A percentile compares a stretch with the other conserved stretches of the same genome.
phyloP scores from a whole-genome alignment of 2,329 filamentous ascomycete genomes.

The Chaetomiaceae sp. region DNA sequence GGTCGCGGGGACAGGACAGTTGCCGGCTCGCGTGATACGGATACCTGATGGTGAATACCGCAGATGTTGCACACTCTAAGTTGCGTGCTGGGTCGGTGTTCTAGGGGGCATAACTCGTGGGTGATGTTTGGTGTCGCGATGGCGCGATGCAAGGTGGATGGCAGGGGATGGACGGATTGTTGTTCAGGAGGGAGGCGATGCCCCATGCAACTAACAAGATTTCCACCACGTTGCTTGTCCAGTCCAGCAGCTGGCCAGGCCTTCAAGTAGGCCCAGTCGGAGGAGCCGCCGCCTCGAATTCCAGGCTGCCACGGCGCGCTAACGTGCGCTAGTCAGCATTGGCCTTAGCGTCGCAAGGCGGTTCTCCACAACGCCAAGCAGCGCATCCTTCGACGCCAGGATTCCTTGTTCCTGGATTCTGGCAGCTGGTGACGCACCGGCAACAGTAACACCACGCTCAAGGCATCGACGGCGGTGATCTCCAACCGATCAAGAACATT shows the following conservation, averaged over 20 bases:
- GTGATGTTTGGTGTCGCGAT: constrained; percentile 6
- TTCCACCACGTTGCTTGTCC: constrained; percentile 15
- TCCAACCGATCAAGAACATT: too few species aligned
- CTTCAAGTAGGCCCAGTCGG: too few species aligned
- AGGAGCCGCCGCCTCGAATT: constrained; percentile 19
- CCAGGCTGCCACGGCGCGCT: constrained; percentile 4
- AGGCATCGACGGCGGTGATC: too few species aligned
- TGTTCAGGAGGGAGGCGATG: constrained; percentile 23
- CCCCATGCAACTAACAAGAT: constrained; percentile 12
- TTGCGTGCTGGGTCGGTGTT: constrained; percentile 2
- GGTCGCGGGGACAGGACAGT: constrained; percentile 6
- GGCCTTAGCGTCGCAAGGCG: too few species aligned
- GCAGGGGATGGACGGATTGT: constrained; percentile 7
- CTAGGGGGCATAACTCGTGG: constrained; percentile 13
- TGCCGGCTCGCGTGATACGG: constrained; percentile 17
- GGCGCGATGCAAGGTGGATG: background rate
- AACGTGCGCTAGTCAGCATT: too few species aligned
- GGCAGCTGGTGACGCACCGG: too few species aligned
- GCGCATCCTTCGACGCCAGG: background rate
- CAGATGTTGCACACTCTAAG: constrained; percentile 16
- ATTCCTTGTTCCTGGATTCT: background rate
- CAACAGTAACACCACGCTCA: too few species aligned
- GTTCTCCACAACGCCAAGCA: constrained; percentile 1
- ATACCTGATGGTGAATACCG: constrained; percentile 16
- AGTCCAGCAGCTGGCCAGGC: too few species aligned